Evolutionary conservation across 345 rosid genomes (phyloP).

Genomic region (Lepidium didymum): DNA sequence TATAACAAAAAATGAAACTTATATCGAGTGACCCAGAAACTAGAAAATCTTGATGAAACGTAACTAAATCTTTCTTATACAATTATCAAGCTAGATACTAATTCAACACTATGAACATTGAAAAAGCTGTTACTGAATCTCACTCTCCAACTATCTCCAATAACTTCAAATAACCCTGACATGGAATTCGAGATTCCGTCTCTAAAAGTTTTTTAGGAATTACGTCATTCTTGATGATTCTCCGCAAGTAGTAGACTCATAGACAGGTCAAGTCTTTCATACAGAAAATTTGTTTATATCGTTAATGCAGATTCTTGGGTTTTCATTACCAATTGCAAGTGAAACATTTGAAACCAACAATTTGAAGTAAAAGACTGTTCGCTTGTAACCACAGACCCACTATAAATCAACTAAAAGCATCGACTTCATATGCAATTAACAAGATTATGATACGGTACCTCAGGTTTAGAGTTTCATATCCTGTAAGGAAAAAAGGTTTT

Average conservation of each 20-base stretch:
- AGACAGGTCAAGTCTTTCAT: background rate
- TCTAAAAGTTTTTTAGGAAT: background rate
- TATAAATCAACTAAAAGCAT: background rate
- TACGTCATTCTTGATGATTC: background rate
- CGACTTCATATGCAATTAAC: background rate
- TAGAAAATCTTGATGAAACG: background rate
- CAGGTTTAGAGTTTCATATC: conserved; percentile 76
- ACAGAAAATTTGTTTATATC: too few relatives aligned
- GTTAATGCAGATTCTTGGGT: too few relatives aligned
- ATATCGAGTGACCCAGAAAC: background rate
- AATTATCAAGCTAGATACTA: background rate
- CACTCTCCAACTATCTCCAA: background rate
- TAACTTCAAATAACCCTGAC: background rate
- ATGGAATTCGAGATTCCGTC: background rate
- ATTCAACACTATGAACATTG: background rate
- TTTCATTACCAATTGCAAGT: background rate
- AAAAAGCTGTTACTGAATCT: background rate
- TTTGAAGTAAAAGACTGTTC: too few relatives aligned
- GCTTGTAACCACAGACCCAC: background rate
- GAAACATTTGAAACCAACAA: background rate
- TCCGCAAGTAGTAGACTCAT: background rate
- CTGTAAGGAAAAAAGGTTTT: conserved; percentile 32
- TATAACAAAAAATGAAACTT: background rate
- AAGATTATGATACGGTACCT: conserved; percentile 36
- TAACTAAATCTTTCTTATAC: background rate